These are phyloP conservation scores for Tetrahymena elliotti DNA, from an alignment of 73 alveolate species.

Conservation along the genomic window DNA sequence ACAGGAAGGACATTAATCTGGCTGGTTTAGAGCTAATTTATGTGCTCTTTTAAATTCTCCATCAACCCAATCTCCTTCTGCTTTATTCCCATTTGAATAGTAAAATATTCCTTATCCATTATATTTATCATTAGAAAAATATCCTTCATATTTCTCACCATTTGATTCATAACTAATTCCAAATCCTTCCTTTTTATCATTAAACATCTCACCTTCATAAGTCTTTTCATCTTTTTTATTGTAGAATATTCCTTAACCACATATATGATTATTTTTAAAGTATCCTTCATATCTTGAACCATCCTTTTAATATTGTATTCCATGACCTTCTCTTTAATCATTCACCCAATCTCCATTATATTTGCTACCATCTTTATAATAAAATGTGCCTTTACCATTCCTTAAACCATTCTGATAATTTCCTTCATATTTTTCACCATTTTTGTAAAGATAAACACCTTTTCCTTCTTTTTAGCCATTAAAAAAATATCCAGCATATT, in stretches of 20 bases:
- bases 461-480: background rate
- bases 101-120: background rate
- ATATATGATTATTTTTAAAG: too few relatives aligned
- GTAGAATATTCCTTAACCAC: background rate
- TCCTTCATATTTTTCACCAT: background rate
- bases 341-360: background rate
- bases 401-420: background rate
- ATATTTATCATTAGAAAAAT: too few relatives aligned
- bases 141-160: background rate
- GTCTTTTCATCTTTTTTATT: background rate
- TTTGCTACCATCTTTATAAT: too few relatives aligned
- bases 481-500: background rate
- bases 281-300: background rate
- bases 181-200: background rate
- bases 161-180: background rate
- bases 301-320: background rate
- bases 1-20: too few relatives aligned
- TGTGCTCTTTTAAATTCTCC: too few relatives aligned
- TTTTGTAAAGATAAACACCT: background rate
- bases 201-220: background rate
- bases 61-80: too few relatives aligned
- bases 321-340: background rate
- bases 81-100: too few relatives aligned
- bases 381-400: background rate
- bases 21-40: too few relatives aligned